phyloP scores from a whole-genome alignment of 352 stramenopile genomes.

The Globisporangium nagaii region DNA sequence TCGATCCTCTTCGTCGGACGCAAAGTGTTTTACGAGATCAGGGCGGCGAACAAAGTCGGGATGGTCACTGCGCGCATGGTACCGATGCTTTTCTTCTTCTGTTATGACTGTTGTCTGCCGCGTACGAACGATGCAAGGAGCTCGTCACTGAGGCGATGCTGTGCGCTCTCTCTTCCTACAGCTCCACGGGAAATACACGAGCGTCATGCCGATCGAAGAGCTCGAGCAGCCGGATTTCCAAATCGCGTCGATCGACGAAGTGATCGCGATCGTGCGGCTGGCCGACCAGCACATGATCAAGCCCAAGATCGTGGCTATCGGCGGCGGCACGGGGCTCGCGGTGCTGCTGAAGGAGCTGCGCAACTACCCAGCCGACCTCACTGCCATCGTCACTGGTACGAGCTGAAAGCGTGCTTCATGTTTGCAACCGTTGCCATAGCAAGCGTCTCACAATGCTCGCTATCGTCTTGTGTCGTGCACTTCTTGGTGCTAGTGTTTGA shows the following conservation, averaged over 20 bases:
- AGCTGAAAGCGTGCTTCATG: no score
- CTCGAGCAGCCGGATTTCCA: conserved; percentile 79
- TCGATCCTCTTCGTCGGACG: conserved; percentile 78
- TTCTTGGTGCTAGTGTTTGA: conserved; percentile 56
- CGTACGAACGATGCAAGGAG: no score
- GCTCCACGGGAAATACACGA: conserved; percentile 81
- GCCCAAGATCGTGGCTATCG: conserved; percentile 82
- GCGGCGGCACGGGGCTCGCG: conserved; percentile 71
- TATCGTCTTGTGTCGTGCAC: background rate
- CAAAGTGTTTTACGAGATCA: conserved; percentile 87
- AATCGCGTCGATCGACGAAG: conserved; percentile 76
- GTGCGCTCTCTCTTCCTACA: conserved; percentile 15
- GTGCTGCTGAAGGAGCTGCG: conserved; percentile 82
- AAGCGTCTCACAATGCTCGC: no score
- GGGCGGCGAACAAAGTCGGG: conserved; percentile 71
- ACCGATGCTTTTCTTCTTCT: background rate
- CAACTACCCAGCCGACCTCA: conserved; percentile 80
- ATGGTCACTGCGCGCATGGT: conserved; percentile 80
- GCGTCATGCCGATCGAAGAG: conserved; percentile 80
- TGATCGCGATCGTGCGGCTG: conserved; percentile 68
- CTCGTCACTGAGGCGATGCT: no score
- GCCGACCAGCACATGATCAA: conserved; percentile 74
- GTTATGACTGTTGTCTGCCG: no score
- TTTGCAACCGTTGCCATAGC: no score
- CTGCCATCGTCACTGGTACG: conserved; percentile 73